phyloP scores from a whole-genome alignment of 306 rosid genomes.

The Crataegus laevigata region DNA sequence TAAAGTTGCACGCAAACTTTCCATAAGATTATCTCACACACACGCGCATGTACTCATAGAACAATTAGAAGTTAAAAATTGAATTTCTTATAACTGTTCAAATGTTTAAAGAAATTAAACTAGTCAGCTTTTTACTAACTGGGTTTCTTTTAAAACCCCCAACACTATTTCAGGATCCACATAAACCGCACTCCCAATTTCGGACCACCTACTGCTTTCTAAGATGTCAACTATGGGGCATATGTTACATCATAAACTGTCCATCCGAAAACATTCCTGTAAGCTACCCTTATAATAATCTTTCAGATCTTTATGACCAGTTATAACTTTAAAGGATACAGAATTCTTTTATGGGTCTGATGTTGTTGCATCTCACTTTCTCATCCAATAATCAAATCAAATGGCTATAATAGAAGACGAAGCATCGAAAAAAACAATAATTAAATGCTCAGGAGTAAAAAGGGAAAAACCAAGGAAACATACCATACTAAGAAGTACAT shows the following conservation, averaged over 20 bases:
- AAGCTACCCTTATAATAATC: not conserved
- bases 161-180: conserved; percentile 1
- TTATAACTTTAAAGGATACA: not conserved
- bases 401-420: not conserved
- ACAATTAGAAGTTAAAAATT: not conserved
- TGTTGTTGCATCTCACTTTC: not conserved
- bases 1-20: not conserved
- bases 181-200: not conserved
- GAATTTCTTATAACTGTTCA: not conserved
- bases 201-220: not conserved
- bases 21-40: too few species aligned
- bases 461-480: not conserved
- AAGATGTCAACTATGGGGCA: not conserved
- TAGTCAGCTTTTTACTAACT: not conserved
- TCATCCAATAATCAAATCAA: not conserved
- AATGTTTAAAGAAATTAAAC: not conserved
- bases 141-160: not conserved
- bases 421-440: not conserved
- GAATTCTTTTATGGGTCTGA: not conserved
- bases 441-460: not conserved
- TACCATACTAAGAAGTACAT: conserved; percentile 90
- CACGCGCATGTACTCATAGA: not conserved
- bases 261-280: not conserved
- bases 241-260: not conserved
- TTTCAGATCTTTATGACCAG: not conserved